Conservation (phyloP, 2,329 filamentous ascomycete genomes). For the Alternaria gansuensis region DNA sequence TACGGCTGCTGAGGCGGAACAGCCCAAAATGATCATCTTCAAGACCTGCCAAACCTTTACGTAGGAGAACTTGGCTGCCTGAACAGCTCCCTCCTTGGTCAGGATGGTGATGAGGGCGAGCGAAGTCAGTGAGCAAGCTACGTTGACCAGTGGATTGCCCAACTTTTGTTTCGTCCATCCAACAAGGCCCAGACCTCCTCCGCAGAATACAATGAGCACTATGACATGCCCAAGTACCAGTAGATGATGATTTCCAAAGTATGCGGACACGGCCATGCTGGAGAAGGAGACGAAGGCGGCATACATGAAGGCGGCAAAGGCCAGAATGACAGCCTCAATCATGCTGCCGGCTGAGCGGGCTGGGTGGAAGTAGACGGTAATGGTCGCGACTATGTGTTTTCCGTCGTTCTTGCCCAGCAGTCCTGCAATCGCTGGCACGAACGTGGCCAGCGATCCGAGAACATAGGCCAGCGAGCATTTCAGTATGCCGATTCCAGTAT, state of each 20-base stretch:
- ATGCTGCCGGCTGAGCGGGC: constrained; percentile 87
- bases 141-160: constrained; percentile 81
- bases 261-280: constrained; percentile 87
- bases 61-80: constrained; percentile 80
- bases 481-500: constrained; percentile 79
- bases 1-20: constrained; percentile 60
- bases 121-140: constrained; percentile 80
- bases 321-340: constrained; percentile 82
- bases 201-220: constrained; percentile 83
- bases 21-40: constrained; percentile 66
- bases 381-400: constrained; percentile 91
- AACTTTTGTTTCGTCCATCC: constrained; percentile 86
- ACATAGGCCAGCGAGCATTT: constrained; percentile 93
- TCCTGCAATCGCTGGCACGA: constrained; percentile 75
- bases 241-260: constrained; percentile 74
- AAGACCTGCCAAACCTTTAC: constrained; percentile 78
- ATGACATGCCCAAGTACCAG: constrained; percentile 78
- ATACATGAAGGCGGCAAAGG: constrained; percentile 80
- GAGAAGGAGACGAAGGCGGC: constrained; percentile 77
- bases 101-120: constrained; percentile 89
- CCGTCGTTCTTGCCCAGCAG: constrained; percentile 85
- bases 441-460: constrained; percentile 85
- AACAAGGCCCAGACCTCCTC: constrained; percentile 84
- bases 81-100: constrained; percentile 89
- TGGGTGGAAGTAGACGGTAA: constrained; percentile 95